Evolutionary conservation across 2,329 filamentous ascomycete genomes (phyloP), one percentile per base, ranked within the genome.

Genomic region (Pseudopyrenochaeta lycopersici): DNA sequence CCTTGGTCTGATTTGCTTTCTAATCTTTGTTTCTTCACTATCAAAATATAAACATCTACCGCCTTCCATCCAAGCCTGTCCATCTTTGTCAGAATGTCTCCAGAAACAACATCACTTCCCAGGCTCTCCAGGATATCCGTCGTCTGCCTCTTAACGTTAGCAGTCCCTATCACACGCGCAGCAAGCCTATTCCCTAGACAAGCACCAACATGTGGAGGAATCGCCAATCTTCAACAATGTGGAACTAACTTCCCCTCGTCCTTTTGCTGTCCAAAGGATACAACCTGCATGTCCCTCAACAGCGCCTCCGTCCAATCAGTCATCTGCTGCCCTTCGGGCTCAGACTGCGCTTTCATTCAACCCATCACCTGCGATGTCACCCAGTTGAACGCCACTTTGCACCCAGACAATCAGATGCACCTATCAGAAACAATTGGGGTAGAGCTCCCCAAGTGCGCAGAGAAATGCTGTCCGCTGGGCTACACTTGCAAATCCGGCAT

Each of bases 381-480:
- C 6, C 78, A 83, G 39, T 87, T 92, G 68, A 84, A 92, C 63
- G 81, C 85, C 2, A 80, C 76, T 7, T 62, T 76, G 15, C 77
- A 86, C 58, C 86, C 87, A 10, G 75, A 79, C 21, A 86, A 86
- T 29, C 79, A 83, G 23, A 78, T 92, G 64, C 90, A 91, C 75
- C 89, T 90, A 0, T 85, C 84, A 9, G 82, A 85, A 7, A 83
- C 90, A 27, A 79, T 80, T 15, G 80, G 63, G 17, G 50, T 82
- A 9, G 76, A 78, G 10, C 78, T 92, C 12, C 74, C 77, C 1
- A 80, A 75, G 17, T 92, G 90, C 63, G 87, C 83, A 12, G 70
- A 64, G 15, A 73, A 63, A 48, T 93, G 90, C 75, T 93, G 90
- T 69, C 90, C 90, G 0, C 88, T 88, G 72, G 90, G 90, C 2